Conservation (phyloP, 164 flowering plant genomes). For the Taxillus chinensis region DNA sequence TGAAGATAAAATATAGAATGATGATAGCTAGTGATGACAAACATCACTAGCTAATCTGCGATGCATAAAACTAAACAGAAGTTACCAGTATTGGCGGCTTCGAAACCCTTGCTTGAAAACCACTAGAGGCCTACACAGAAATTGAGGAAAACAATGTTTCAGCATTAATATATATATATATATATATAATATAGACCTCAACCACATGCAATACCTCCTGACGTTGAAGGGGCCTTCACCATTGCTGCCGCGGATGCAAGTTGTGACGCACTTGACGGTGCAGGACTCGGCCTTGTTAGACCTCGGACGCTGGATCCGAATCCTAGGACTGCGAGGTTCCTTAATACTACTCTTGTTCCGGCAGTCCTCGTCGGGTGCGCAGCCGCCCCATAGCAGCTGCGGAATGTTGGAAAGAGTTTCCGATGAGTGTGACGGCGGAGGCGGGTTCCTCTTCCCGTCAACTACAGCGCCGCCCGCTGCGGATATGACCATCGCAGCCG, state of each 20-base stretch:
- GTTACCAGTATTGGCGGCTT: conserved; percentile 74
- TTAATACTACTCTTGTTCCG: conserved; percentile 17
- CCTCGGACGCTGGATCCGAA: conserved; percentile 65
- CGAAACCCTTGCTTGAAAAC: conserved; percentile 79
- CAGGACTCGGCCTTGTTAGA: conserved; percentile 75
- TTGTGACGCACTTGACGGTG: conserved; percentile 65
- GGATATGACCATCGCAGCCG: conserved; percentile 16
- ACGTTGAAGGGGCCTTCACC: conserved; percentile 87
- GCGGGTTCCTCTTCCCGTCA: no score
- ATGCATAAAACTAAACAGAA: neutral
- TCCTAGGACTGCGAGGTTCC: no score
- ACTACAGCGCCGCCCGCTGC: conserved; percentile 6
- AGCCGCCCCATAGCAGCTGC: conserved; percentile 53
- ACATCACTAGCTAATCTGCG: no score
- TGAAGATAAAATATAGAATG: no score
- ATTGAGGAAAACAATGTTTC: neutral
- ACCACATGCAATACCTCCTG: conserved; percentile 31
- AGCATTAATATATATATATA: no score
- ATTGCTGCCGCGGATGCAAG: conserved; percentile 79
- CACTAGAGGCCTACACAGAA: conserved; percentile 57
- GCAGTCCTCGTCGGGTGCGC: conserved; percentile 29
- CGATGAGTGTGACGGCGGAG: conserved; percentile 5
- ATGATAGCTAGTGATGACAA: no score
- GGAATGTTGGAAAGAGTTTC: conserved; percentile 71
- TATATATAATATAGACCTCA: no score